Evolutionary conservation across 495 filamentous ascomycete genomes (phyloP).

Genomic region (Darksidea phi): DNA sequence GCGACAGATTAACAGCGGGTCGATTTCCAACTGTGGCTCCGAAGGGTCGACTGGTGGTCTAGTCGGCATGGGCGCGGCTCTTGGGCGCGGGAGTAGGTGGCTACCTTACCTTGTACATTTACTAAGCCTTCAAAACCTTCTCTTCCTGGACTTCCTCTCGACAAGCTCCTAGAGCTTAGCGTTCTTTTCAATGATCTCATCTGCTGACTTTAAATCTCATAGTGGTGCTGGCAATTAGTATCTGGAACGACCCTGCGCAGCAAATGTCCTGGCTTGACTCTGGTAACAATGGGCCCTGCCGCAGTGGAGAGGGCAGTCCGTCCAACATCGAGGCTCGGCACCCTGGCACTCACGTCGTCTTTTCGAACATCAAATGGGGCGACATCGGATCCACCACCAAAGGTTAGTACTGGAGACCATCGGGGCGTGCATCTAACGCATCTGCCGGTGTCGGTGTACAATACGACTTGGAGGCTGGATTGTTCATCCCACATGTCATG

Average conservation of each 20-base stretch:
- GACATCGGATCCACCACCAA: conserved; percentile 38
- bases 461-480: no score
- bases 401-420: conserved; percentile 12
- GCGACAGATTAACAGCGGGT: conserved; percentile 50
- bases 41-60: conserved; percentile 31
- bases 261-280: conserved; percentile 65
- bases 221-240: conserved; percentile 61
- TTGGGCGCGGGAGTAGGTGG: conserved; percentile 52
- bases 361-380: conserved; percentile 39
- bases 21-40: conserved; percentile 23
- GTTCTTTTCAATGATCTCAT: conserved; percentile 8
- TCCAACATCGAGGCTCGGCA: conserved; percentile 33
- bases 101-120: conserved; percentile 10
- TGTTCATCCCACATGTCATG: no score
- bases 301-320: conserved; percentile 37
- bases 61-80: conserved; percentile 37
- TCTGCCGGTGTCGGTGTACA: no score
- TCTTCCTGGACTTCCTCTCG: conserved; percentile 10
- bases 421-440: no score
- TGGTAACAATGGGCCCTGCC: conserved; percentile 57
- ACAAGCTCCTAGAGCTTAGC: conserved; percentile 5
- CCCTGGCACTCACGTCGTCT: conserved; percentile 36
- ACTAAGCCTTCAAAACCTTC: conserved; percentile 17
- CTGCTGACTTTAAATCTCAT: conserved; percentile 13
- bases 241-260: conserved; percentile 58